A percentile compares a stretch with the other conserved stretches of the same genome.
Conservation (phyloP, 257 asterid genomes). For the Prunella vulgaris region DNA sequence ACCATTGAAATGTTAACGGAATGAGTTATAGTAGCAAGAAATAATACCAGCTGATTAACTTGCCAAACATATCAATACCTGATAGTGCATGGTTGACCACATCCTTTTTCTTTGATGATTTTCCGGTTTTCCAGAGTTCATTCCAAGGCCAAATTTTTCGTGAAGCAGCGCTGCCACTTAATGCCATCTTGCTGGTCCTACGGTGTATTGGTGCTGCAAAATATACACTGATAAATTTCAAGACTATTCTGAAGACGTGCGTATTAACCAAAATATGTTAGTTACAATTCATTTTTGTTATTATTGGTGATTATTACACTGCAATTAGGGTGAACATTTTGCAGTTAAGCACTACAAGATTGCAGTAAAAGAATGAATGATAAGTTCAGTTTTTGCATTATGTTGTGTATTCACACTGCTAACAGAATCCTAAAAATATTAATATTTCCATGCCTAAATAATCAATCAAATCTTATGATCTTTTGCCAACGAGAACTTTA, state of each 20-base stretch:
- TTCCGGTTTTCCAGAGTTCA: constrained; percentile 20
- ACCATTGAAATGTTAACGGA: neutral
- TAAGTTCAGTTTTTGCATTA: neutral
- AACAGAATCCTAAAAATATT: neutral
- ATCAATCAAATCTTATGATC: constrained; percentile 1
- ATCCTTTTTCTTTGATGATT: constrained; percentile 22
- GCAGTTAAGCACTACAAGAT: neutral
- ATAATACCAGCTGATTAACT: neutral
- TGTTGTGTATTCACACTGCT: constrained; percentile 3
- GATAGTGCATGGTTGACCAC: constrained; percentile 7
- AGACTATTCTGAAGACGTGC: neutral
- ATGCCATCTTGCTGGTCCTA: constrained; percentile 21
- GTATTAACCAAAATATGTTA: neutral
- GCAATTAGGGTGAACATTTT: neutral
- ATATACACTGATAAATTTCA: constrained; percentile 10
- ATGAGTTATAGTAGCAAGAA: constrained; percentile 2
- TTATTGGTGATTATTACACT: neutral
- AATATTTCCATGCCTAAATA: neutral
- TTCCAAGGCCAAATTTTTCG: constrained; percentile 34
- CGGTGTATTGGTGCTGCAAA: constrained; percentile 42
- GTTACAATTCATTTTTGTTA: neutral
- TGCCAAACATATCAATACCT: constrained; percentile 24
- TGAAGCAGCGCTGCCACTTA: constrained; percentile 6
- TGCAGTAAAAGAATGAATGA: neutral
- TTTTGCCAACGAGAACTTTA: neutral